These are phyloP conservation scores for Naganishia sp. DNA, from an alignment of 1,284 basidiomycete species.

Conservation along the genomic window DNA sequence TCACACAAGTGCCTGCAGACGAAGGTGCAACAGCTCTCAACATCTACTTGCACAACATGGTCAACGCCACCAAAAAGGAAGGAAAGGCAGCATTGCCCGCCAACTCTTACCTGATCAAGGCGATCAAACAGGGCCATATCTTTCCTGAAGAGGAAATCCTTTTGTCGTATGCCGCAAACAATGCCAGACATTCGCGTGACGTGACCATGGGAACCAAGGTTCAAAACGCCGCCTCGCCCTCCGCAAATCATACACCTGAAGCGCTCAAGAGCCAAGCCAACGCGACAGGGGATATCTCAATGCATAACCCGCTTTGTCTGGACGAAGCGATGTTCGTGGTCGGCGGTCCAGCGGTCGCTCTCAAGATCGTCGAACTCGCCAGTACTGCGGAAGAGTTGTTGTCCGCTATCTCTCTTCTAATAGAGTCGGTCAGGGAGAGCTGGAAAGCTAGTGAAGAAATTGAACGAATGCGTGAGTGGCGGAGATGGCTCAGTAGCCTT, in stretches of 20 bases:
- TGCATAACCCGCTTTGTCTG: conserved; percentile 64
- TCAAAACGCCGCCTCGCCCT: conserved; percentile 47
- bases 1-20: conserved; percentile 36
- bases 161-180: conserved; percentile 46
- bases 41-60: conserved; percentile 48
- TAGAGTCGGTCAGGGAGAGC: conserved; percentile 73
- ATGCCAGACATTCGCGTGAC: conserved; percentile 32
- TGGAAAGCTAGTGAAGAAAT: conserved; percentile 93
- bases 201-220: background rate
- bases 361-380: conserved; percentile 78
- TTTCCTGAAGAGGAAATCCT: conserved; percentile 50
- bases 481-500: background rate
- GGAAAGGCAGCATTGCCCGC: conserved; percentile 41
- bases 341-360: conserved; percentile 74
- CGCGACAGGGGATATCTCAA: conserved; percentile 63
- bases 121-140: conserved; percentile 48
- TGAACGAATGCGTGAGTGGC: conserved; percentile 70
- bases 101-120: conserved; percentile 49
- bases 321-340: conserved; percentile 79
- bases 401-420: conserved; percentile 68
- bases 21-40: conserved; percentile 53
- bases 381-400: conserved; percentile 73
- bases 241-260: conserved; percentile 41
- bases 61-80: conserved; percentile 37
- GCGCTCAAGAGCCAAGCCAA: conserved; percentile 43